Conservation (phyloP, 192 early-diverging fungal genomes). For the Entophlyctis luteolus region DNA sequence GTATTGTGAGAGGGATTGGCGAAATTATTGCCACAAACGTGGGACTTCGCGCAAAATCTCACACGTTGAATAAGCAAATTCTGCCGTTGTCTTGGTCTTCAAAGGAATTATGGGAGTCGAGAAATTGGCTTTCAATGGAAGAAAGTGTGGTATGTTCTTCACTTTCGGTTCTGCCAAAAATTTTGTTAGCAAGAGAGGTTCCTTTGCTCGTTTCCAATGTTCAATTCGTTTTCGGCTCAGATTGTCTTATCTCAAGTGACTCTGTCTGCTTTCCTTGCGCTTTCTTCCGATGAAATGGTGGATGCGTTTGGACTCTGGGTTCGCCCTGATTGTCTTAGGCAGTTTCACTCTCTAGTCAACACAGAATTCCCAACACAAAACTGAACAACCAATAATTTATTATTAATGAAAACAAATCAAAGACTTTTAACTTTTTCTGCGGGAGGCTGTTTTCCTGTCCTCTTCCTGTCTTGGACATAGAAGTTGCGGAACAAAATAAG, state of each 20-base stretch:
- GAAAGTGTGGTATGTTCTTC: constrained; percentile 20
- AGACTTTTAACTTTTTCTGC: too few species aligned
- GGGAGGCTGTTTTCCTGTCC: neutral
- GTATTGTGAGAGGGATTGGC: constrained; percentile 25
- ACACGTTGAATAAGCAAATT: neutral
- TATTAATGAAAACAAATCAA: too few species aligned
- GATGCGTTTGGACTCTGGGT: constrained; percentile 3
- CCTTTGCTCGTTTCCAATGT: constrained; percentile 21
- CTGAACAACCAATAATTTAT: too few species aligned
- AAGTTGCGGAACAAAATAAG: constrained; percentile 62
- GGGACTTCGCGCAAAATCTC: neutral
- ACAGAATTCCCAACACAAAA: too few species aligned
- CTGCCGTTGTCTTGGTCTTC: constrained; percentile 21
- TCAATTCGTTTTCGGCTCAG: constrained; percentile 31
- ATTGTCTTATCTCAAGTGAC: constrained; percentile 25
- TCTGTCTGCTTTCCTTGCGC: neutral
- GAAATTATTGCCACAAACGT: neutral
- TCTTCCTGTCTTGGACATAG: constrained; percentile 35
- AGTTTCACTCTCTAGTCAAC: too few species aligned
- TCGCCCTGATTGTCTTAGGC: too few species aligned
- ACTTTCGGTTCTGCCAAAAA: neutral
- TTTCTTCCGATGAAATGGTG: neutral
- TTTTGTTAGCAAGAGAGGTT: constrained; percentile 33
- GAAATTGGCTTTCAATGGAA: constrained; percentile 15
- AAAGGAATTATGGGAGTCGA: constrained; percentile 11